Conservation (phyloP, 495 filamentous ascomycete genomes). For the Pyrenula aspistea region DNA sequence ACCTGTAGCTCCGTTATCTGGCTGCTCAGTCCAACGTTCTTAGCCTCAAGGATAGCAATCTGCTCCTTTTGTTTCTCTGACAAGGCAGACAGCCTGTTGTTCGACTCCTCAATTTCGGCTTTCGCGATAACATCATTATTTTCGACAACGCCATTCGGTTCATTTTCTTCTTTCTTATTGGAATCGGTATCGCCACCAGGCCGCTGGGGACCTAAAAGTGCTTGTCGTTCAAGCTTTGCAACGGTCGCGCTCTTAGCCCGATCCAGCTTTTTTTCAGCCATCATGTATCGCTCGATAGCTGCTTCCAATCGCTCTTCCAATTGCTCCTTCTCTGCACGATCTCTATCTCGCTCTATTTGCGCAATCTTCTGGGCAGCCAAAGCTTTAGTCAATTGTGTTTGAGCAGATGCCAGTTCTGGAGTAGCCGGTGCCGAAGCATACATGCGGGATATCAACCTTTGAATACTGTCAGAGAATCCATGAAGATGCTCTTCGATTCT, state of each 20-base stretch:
- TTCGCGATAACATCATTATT: conserved; percentile 26
- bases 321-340: conserved; percentile 68
- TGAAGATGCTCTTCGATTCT: conserved; percentile 70
- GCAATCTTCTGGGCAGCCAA: conserved; percentile 73
- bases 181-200: conserved; percentile 36
- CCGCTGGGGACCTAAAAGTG: conserved; percentile 50
- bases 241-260: conserved; percentile 75
- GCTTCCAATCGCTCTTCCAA: conserved; percentile 71
- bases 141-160: conserved; percentile 43
- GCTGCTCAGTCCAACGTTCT: conserved; percentile 68
- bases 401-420: conserved; percentile 58
- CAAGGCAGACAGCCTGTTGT: conserved; percentile 60
- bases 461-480: conserved; percentile 47
- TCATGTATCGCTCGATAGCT: conserved; percentile 81
- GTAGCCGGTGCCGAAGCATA: conserved; percentile 33
- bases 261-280: conserved; percentile 88
- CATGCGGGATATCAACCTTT: conserved; percentile 43
- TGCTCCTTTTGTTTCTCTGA: conserved; percentile 80
- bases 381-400: conserved; percentile 57
- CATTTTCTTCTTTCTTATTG: conserved; percentile 41
- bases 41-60: conserved; percentile 59
- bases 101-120: conserved; percentile 52
- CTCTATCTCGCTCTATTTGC: conserved; percentile 60
- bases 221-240: conserved; percentile 86
- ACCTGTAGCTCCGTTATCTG: conserved; percentile 61